These are phyloP conservation scores for Verticillium zaregamsianum DNA, from an alignment of 2,329 filamentous ascomycete genomes.

Conservation along the genomic window DNA sequence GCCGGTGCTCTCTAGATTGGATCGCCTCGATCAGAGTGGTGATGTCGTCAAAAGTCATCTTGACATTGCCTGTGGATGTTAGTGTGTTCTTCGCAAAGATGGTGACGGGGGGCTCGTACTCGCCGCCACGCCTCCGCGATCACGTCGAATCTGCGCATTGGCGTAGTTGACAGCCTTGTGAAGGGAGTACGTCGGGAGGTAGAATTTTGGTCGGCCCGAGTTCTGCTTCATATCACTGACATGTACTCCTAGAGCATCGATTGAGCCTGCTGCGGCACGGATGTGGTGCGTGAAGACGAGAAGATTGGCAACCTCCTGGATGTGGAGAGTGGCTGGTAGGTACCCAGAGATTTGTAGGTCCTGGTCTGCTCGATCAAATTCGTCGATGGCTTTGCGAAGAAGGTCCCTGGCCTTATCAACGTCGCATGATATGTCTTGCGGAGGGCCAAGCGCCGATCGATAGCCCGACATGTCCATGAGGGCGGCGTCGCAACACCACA, in stretches of 20 bases:
- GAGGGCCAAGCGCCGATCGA: slow-evolving; percentile 41
- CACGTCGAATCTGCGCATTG: slow-evolving; percentile 54
- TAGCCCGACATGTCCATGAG: slow-evolving; percentile 51
- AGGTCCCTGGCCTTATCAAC: slow-evolving; percentile 31
- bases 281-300: slow-evolving; percentile 53
- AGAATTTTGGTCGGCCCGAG: slow-evolving; percentile 34
- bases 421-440: slow-evolving; percentile 35
- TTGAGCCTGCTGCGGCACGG: slow-evolving; percentile 44
- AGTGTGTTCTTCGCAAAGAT: neutral
- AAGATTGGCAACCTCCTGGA: slow-evolving; percentile 45
- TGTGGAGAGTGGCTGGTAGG: slow-evolving; percentile 39
- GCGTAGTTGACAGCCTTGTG: slow-evolving; percentile 47
- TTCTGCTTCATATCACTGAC: slow-evolving; percentile 42
- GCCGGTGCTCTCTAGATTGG: slow-evolving; percentile 31
- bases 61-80: slow-evolving; percentile 10
- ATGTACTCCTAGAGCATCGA: slow-evolving; percentile 42
- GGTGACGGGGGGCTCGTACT: slow-evolving; percentile 23
- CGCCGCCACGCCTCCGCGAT: slow-evolving; percentile 53
- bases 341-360: slow-evolving; percentile 39
- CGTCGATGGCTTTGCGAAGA: slow-evolving; percentile 36
- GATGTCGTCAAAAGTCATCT: slow-evolving; percentile 40
- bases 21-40: slow-evolving; percentile 37
- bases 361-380: slow-evolving; percentile 44
- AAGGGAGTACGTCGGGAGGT: slow-evolving; percentile 51
- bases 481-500: slow-evolving; percentile 45